A percentile compares a stretch with the other conserved stretches of the same genome.
Conservation (phyloP, 2,329 filamentous ascomycete species). For the Basipetospora chlamydospora region DNA sequence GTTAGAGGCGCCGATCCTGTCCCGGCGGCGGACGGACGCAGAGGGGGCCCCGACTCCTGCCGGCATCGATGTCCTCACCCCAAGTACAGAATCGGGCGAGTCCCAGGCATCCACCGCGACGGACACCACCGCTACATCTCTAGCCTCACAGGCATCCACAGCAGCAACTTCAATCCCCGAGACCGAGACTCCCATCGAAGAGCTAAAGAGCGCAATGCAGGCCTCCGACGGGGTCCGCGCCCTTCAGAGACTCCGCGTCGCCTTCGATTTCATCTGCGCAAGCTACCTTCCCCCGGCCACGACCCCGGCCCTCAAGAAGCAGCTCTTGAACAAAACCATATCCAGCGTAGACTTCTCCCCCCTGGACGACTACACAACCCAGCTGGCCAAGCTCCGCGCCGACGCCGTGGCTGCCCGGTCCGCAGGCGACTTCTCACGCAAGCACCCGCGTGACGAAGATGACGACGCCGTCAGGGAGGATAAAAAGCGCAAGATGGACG, state of each 20-base stretch:
- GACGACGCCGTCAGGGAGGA: constrained; percentile 50
- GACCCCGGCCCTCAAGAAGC: constrained; percentile 24
- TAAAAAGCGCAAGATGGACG: constrained; percentile 75
- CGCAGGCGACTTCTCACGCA: constrained; percentile 55
- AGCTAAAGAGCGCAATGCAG: constrained; percentile 26
- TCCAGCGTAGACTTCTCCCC: constrained; percentile 48
- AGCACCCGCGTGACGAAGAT: constrained; percentile 53
- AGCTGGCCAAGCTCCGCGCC: constrained; percentile 51
- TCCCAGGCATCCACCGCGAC: constrained; percentile 27
- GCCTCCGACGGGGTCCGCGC: constrained; percentile 33
- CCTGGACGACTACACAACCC: constrained; percentile 53
- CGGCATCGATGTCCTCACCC: constrained; percentile 7
- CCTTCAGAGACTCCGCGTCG: constrained; percentile 50
- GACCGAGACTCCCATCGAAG: constrained; percentile 16
- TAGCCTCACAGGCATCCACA: constrained; percentile 24
- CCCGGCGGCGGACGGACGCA: constrained; percentile 34
- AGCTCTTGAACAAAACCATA: constrained; percentile 21
- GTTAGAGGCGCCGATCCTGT: constrained; percentile 62
- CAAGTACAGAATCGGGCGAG: constrained; percentile 19
- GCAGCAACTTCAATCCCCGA: constrained; percentile 28
- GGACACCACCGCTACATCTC: constrained; percentile 17
- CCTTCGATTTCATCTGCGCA: constrained; percentile 49
- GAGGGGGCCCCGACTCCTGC: constrained; percentile 6
- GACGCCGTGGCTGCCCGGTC: constrained; percentile 58
- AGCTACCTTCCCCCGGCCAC: constrained; percentile 41